Evolutionary conservation across 305 asterid species (phyloP), one percentile per base, ranked within the genome.

Genomic region (Plantago rigida): DNA sequence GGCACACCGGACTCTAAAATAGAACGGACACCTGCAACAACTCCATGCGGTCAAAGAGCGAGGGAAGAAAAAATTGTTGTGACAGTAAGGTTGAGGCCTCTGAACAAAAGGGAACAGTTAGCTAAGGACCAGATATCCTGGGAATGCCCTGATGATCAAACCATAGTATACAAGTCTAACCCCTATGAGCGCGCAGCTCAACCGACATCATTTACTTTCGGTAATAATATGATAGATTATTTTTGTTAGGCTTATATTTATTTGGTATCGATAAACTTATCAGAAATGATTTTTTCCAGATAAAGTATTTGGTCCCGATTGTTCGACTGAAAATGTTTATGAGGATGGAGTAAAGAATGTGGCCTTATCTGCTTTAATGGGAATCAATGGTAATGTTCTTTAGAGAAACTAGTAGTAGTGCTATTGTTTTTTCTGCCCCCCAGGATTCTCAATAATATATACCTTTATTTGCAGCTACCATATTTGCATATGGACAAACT

Each of bases 401-500:
- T 63, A 26, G 46, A 54, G 0, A 3, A 29, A 24, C 46, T 47
- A n/a, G 60, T 54, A 64, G 26, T 19, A 59, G 9, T 17, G 15
- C 8, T 34, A 1, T 36, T 22, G 9, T n/a, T 39, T 17, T 42
- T 24, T 45, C 13, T 7, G 60, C 26, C n/a, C 8, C n/a, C 8
- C n/a, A 2, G 17, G 57, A 34, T 57, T 69, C 60, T 68, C 4
- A 47, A 56, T 51, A 19, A 41, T 60, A 28, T 60, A 28, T 53
- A 15, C 68, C 52, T 55, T 65, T 51, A 51, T 26, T 61, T 73
- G 78, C 82, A 91, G 97, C 97, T 56, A 91, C 97, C 42, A 85
- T 91, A 72, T 91, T 91, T 84, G 97, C 97, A 1, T 91, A 91
- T 46, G 97, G 97, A 45, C 97, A 91, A 76, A 91, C 97, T 15